Percentiles rank a stretch among this genome's conserved stretches.
phyloP scores from a whole-genome alignment of 306 rosid species.

The Calophaca sinica region DNA sequence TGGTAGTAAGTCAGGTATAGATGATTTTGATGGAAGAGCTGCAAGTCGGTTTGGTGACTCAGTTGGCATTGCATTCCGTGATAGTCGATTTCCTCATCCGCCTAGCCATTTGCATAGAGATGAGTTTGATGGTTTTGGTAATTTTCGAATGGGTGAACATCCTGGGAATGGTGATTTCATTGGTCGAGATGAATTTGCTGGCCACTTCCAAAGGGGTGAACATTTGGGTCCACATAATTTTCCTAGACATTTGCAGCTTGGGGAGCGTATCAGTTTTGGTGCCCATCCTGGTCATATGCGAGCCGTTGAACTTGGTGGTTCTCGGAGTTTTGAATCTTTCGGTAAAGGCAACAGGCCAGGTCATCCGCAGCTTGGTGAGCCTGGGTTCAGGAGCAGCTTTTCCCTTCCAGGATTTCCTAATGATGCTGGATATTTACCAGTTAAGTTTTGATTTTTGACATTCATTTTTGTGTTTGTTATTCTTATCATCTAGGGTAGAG shows the following conservation, averaged over 20 bases:
- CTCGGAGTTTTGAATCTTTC: constrained; percentile 73
- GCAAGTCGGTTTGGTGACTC: constrained; percentile 71
- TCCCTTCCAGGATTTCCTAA: constrained; percentile 74
- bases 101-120: constrained; percentile 71
- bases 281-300: constrained; percentile 68
- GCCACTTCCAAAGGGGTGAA: constrained; percentile 66
- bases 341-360: constrained; percentile 64
- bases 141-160: constrained; percentile 72
- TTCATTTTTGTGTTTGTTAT: constrained; percentile 29
- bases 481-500: constrained; percentile 14
- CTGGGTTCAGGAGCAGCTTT: constrained; percentile 96
- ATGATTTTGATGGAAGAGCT: constrained; percentile 83
- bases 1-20: constrained; percentile 53
- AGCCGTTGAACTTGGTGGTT: constrained; percentile 66
- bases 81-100: constrained; percentile 67
- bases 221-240: constrained; percentile 74
- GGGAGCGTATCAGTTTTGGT: constrained; percentile 77
- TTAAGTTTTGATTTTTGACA: constrained; percentile 58
- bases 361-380: constrained; percentile 90
- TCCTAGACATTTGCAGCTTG: constrained; percentile 65
- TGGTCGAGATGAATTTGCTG: constrained; percentile 67
- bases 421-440: constrained; percentile 73
- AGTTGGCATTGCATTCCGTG: constrained; percentile 60
- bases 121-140: constrained; percentile 81
- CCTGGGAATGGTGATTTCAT: constrained; percentile 66